These are phyloP conservation scores for Yarrowia sp. DNA, from an alignment of 805 yeast species.

Conservation along the genomic window DNA sequence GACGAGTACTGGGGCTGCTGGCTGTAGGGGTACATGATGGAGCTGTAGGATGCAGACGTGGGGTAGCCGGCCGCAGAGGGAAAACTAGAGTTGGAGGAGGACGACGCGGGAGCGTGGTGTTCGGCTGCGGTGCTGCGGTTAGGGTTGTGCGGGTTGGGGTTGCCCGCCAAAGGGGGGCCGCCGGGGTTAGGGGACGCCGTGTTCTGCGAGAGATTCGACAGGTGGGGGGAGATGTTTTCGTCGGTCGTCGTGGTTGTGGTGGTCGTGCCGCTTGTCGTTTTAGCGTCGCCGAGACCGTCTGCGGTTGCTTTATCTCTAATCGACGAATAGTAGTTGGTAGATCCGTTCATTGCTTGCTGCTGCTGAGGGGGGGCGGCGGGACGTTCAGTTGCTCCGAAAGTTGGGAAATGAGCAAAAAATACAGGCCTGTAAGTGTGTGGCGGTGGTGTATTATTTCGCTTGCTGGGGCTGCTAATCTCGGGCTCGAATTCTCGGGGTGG, in stretches of 20 bases:
- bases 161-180: not conserved
- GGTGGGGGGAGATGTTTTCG: not conserved
- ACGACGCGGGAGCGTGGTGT: slow-evolving; percentile 16
- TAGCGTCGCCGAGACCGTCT: too few relatives aligned
- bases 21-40: slow-evolving; percentile 38
- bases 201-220: not conserved
- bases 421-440: not conserved
- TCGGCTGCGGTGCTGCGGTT: slow-evolving; percentile 30
- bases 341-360: slow-evolving; percentile 28
- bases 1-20: slow-evolving; percentile 39
- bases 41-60: slow-evolving; percentile 33
- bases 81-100: slow-evolving; percentile 22
- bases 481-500: too few relatives aligned
- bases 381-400: slow-evolving; percentile 27
- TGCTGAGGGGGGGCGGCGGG: slow-evolving; percentile 6
- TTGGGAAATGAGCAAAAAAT: slow-evolving; percentile 6
- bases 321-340: slow-evolving; percentile 34
- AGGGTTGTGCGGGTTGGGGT: slow-evolving; percentile 24
- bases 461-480: too few relatives aligned
- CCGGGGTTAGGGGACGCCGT: slow-evolving; percentile 19
- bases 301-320: slow-evolving; percentile 7
- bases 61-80: slow-evolving; percentile 36
- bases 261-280: not conserved
- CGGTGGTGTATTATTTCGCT: not conserved
- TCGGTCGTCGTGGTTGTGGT: not conserved